A percentile compares a stretch with the other conserved stretches of the same genome.
Evolutionary conservation across 257 asterid species (phyloP).

Genomic region (Salvia rosmarinus): DNA sequence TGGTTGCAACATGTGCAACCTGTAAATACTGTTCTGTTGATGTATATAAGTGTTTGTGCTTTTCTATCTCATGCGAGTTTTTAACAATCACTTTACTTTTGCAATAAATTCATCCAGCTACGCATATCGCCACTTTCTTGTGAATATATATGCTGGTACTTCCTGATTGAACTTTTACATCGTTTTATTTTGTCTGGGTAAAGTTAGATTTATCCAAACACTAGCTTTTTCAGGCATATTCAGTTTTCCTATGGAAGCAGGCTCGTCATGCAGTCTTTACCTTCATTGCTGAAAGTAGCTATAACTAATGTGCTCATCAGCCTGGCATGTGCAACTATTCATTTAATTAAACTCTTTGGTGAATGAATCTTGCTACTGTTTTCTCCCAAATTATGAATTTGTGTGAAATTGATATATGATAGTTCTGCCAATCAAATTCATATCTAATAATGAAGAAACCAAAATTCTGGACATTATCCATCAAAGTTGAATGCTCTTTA

Average conservation of each 20-base stretch:
- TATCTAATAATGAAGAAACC: constrained; percentile 24
- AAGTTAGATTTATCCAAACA: neutral
- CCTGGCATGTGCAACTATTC: constrained; percentile 26
- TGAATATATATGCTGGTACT: constrained; percentile 1
- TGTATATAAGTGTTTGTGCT: constrained; percentile 48
- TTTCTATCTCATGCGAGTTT: constrained; percentile 24
- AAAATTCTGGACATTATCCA: neutral
- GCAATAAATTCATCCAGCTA: constrained; percentile 26
- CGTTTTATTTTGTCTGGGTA: constrained; percentile 16
- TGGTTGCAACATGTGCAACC: constrained; percentile 54
- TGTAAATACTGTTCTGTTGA: constrained; percentile 44
- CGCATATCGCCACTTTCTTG: constrained; percentile 20
- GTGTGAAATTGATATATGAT: constrained; percentile 14
- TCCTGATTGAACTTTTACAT: constrained; percentile 8
- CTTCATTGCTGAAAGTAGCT: constrained; percentile 20
- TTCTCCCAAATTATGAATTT: constrained; percentile 3
- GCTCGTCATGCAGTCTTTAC: constrained; percentile 24
- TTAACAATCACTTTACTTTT: constrained; percentile 19
- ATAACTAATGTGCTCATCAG: constrained; percentile 23
- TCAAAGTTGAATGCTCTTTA: constrained; percentile 5
- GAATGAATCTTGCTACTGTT: constrained; percentile 17
- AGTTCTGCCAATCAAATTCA: constrained; percentile 26
- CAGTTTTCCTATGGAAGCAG: constrained; percentile 28
- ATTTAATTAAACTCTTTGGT: constrained; percentile 15
- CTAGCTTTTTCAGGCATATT: constrained; percentile 5